phyloP scores from a whole-genome alignment of 345 rosid genomes.

The Eucalyptus grandis region DNA sequence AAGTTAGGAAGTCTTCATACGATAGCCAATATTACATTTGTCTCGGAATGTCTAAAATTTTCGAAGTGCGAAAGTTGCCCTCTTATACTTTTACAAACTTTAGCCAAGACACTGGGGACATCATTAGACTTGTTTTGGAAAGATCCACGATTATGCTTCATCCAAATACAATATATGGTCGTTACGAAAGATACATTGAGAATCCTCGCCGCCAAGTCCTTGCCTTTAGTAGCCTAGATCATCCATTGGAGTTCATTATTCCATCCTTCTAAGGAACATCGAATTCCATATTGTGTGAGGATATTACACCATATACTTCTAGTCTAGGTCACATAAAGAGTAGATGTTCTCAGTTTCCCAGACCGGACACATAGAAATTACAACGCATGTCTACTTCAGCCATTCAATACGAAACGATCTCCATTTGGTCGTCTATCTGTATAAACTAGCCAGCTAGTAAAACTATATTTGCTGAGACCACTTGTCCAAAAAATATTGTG shows the following conservation, averaged over 20 bases:
- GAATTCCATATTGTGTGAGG: neutral
- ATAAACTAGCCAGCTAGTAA: too few species aligned
- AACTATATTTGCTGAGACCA: too few species aligned
- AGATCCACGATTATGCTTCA: too few species aligned
- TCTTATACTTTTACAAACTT: neutral
- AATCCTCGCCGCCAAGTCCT: neutral
- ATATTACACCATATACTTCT: neutral
- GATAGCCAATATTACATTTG: neutral
- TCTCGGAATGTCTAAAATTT: rapidly evolving
- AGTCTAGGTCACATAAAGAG: neutral
- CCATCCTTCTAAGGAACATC: neutral
- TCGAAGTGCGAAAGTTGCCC: neutral
- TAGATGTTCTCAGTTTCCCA: too few species aligned
- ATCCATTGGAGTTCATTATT: neutral
- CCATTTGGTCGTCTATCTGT: too few species aligned
- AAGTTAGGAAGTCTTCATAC: neutral
- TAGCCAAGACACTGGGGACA: neutral
- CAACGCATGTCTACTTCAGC: too few species aligned
- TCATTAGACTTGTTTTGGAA: neutral
- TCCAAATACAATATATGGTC: too few species aligned
- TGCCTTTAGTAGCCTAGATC: neutral
- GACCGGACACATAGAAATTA: too few species aligned
- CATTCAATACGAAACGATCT: too few species aligned
- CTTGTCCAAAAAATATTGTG: too few species aligned
- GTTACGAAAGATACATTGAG: neutral